These are phyloP conservation scores for Melanogaster broomeanus DNA, from an alignment of 768 basidiomycete genomes.

Conservation along the genomic window DNA sequence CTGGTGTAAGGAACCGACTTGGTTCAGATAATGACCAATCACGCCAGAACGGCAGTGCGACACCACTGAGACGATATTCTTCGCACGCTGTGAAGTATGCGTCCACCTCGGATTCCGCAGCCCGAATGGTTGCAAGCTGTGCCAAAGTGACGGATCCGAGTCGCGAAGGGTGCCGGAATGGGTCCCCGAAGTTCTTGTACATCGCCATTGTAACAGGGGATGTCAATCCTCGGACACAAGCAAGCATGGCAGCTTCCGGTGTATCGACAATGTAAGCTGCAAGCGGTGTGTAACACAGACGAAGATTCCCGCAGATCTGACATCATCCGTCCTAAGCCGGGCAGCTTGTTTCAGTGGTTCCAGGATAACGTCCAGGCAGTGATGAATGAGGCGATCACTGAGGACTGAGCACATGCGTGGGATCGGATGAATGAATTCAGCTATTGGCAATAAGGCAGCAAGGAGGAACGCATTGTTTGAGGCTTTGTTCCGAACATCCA, in stretches of 20 bases:
- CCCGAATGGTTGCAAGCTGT: neutral
- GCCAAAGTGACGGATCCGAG: neutral
- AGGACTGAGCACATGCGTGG: constrained; percentile 17
- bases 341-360: constrained; percentile 32
- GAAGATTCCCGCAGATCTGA: constrained; percentile 22
- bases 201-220: constrained; percentile 33
- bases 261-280: constrained; percentile 34
- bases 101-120: neutral
- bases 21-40: constrained; percentile 38
- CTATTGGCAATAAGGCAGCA: constrained; percentile 14
- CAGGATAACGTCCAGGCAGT: constrained; percentile 32
- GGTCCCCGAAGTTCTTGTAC: constrained; percentile 28
- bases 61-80: constrained; percentile 6
- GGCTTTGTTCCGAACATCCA: constrained; percentile 13
- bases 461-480: constrained; percentile 5
- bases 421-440: constrained; percentile 13
- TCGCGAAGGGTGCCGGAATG: constrained; percentile 2
- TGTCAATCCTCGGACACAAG: constrained; percentile 31
- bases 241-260: constrained; percentile 29
- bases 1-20: constrained; percentile 34
- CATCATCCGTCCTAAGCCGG: constrained; percentile 25
- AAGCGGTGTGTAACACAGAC: constrained; percentile 27
- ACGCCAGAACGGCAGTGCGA: constrained; percentile 35
- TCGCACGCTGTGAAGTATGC: neutral
- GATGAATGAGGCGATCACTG: constrained; percentile 27